Evolutionary conservation across 129 eudicot genomes (phyloP).

Genomic region (Pseudognaphalium luteoalbum): DNA sequence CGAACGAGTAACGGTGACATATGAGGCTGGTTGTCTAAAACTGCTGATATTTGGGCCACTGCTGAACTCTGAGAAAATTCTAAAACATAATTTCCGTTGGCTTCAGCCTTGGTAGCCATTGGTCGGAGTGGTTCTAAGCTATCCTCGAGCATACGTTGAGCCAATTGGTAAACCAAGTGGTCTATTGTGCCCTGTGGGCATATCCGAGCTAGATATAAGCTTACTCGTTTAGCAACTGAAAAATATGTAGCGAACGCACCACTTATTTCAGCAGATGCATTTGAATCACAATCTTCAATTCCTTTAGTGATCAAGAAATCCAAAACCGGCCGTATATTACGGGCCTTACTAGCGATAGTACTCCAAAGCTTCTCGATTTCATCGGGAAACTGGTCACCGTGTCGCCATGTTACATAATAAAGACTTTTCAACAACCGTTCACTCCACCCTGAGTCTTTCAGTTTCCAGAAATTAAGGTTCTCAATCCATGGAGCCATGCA

Average conservation of each 20-base stretch:
- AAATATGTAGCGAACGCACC: conserved; percentile 99
- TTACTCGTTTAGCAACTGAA: conserved; percentile 94
- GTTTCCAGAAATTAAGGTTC: conserved; percentile 92
- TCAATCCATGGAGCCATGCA: conserved; percentile 99
- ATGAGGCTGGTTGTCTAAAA: conserved; percentile 89
- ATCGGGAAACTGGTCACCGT: conserved; percentile 99
- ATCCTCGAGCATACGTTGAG: conserved; percentile 97
- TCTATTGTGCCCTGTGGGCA: conserved; percentile 97
- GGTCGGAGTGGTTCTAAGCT: conserved; percentile 79
- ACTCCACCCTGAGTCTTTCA: conserved; percentile 97
- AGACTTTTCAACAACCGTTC: conserved; percentile 85
- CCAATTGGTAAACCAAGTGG: conserved; percentile 92
- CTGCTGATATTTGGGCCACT: conserved; percentile 72
- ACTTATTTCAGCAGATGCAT: conserved; percentile 96
- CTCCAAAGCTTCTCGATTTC: conserved; percentile 99
- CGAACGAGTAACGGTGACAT: conserved; percentile 98
- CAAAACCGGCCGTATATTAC: conserved; percentile 91
- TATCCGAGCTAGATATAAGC: conserved; percentile 89
- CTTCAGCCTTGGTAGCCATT: conserved; percentile 59
- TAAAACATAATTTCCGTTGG: conserved; percentile 58
- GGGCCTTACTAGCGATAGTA: conserved; percentile 90
- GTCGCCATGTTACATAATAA: conserved; percentile 95
- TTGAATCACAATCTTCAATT: conserved; percentile 96
- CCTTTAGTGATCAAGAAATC: conserved; percentile 96
- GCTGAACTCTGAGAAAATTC: conserved; percentile 97